phyloP scores from a whole-genome alignment of 306 rosid species.

The Pueraria montana region DNA sequence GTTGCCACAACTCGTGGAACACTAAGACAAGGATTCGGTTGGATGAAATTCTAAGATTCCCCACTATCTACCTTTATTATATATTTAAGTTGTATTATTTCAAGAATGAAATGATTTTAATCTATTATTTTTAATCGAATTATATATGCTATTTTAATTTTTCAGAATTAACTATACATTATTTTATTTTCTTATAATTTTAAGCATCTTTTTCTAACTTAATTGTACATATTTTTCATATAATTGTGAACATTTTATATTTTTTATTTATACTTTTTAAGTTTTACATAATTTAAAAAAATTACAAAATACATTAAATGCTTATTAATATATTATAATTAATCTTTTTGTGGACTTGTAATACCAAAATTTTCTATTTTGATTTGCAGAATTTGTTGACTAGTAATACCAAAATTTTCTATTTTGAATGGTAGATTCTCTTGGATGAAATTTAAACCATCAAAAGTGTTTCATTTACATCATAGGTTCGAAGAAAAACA shows the following conservation, averaged over 20 bases:
- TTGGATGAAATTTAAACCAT: slow-evolving; percentile 43
- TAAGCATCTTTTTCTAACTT: neutral
- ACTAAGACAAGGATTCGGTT: slow-evolving; percentile 29
- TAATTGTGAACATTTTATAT: neutral
- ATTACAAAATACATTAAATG: too few species aligned
- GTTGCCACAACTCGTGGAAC: slow-evolving; percentile 23
- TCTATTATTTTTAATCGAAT: neutral
- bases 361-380: neutral
- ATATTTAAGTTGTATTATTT: neutral
- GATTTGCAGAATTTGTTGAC: slow-evolving; percentile 6
- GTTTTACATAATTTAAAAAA: neutral
- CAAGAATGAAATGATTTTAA: neutral
- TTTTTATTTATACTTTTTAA: neutral
- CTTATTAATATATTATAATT: neutral
- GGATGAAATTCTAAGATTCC: slow-evolving; percentile 24
- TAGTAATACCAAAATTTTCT: neutral
- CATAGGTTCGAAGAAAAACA: slow-evolving; percentile 37
- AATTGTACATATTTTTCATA: neutral
- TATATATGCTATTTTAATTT: neutral
- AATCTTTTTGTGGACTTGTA: neutral
- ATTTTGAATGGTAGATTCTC: slow-evolving; percentile 14
- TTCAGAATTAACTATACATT: neutral
- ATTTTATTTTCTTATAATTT: neutral
- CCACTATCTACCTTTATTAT: slow-evolving; percentile 18
- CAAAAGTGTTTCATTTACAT: slow-evolving; percentile 44